phyloP scores from a whole-genome alignment of 768 basidiomycete genomes.

The Cytidiella melzeri region DNA sequence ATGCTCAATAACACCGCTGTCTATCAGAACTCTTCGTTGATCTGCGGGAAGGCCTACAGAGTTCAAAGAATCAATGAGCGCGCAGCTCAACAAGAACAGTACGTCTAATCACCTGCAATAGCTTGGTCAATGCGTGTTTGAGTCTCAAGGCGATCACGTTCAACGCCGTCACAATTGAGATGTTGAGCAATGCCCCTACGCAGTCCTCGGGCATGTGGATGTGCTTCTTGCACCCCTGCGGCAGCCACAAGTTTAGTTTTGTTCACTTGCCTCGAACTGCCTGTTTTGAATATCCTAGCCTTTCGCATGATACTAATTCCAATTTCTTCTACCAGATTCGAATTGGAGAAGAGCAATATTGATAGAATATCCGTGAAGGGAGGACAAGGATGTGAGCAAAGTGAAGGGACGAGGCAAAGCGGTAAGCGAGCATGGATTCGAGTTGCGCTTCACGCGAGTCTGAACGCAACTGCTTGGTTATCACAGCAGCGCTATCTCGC shows the following conservation, averaged over 20 bases:
- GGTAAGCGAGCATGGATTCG: no score
- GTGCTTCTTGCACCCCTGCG: not conserved
- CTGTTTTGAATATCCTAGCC: not conserved
- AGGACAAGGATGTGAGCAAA: no score
- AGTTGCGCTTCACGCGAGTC: no score
- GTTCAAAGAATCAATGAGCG: no score
- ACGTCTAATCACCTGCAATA: not conserved
- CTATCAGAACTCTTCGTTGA: not conserved
- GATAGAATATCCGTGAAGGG: no score
- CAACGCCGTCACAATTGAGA: not conserved
- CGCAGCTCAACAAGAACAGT: no score
- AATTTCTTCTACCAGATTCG: no score
- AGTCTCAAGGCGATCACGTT: not conserved
- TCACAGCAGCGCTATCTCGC: no score
- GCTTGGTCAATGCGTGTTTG: not conserved
- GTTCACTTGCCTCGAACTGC: not conserved
- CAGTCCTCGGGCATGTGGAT: not conserved
- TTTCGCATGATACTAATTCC: not conserved
- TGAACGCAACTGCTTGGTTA: no score
- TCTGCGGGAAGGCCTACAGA: not conserved
- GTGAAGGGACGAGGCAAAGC: no score
- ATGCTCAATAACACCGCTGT: not conserved
- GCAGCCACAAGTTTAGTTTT: not conserved
- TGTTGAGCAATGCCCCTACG: not conserved
- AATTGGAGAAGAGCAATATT: no score